Conservation (phyloP, 345 rosid species). For the Bruguiera parviflora region DNA sequence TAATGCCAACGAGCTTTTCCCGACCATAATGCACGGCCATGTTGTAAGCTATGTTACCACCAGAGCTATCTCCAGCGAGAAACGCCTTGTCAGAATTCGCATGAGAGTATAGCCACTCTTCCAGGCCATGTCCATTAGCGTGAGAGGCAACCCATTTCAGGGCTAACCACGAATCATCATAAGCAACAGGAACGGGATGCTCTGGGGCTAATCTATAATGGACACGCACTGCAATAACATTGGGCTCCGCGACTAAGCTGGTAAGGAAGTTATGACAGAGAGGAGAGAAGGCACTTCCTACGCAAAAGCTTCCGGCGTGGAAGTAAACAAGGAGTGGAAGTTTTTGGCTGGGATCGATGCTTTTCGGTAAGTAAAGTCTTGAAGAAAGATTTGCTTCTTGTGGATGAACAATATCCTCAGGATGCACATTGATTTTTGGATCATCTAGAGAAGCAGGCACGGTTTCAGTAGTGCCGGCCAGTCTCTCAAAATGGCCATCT, state of each 20-base stretch:
- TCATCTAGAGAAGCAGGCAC: slow-evolving; percentile 12
- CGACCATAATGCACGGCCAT: slow-evolving; percentile 6
- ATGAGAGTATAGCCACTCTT: neutral
- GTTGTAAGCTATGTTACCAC: slow-evolving; percentile 10
- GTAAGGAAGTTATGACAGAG: neutral
- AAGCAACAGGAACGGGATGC: neutral
- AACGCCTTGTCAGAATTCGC: slow-evolving; percentile 7
- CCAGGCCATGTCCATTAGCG: neutral
- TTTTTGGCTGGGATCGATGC: neutral
- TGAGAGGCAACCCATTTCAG: slow-evolving; percentile 11
- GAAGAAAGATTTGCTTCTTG: slow-evolving; percentile 19
- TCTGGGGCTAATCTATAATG: slow-evolving; percentile 11
- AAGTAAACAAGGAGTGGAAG: slow-evolving; percentile 22
- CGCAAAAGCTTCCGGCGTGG: slow-evolving; percentile 48
- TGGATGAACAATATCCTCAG: slow-evolving; percentile 37
- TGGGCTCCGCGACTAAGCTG: neutral
- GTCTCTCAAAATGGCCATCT: slow-evolving; percentile 12
- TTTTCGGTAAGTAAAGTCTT: slow-evolving; percentile 32
- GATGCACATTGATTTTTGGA: slow-evolving; percentile 8
- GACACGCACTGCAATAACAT: neutral
- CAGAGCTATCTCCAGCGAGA: slow-evolving; percentile 13
- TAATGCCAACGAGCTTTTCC: neutral
- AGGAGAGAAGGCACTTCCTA: slow-evolving; percentile 20
- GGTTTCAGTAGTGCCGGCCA: neutral
- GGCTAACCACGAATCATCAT: slow-evolving; percentile 1